Evolutionary conservation across 2,329 filamentous ascomycete species (phyloP).

Genomic region (Penicillium sp.): DNA sequence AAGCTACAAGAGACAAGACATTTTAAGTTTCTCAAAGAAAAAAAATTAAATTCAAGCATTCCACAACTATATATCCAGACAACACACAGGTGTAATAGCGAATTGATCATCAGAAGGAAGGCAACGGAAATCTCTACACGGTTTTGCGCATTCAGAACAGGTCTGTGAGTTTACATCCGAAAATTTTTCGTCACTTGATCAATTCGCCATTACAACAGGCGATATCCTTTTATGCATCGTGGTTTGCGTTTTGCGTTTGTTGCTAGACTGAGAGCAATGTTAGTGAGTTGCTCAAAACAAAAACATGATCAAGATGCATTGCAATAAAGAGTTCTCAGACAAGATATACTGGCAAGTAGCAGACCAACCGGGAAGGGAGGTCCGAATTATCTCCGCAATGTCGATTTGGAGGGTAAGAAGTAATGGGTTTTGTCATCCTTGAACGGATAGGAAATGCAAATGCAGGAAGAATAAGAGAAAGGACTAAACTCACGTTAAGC

Average conservation of each 20-base stretch:
- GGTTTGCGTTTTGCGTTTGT: not conserved
- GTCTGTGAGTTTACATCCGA: conserved; percentile 84
- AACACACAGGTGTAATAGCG: conserved; percentile 7
- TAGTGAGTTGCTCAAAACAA: conserved; percentile 1
- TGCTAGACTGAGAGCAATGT: conserved; percentile 1
- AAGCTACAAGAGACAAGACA: not conserved
- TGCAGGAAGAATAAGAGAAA: conserved; percentile 5
- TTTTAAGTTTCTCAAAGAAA: not conserved
- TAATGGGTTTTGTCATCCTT: conserved; percentile 54
- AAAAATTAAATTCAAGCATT: conserved; percentile 12
- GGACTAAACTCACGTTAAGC: conserved; percentile 19
- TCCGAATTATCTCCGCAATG: conserved; percentile 57
- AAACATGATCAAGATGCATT: conserved; percentile 5
- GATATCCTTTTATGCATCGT: not conserved
- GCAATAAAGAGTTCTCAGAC: conserved; percentile 46
- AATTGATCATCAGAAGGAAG: conserved; percentile 83
- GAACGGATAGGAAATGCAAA: conserved; percentile 20
- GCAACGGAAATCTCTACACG: conserved; percentile 98
- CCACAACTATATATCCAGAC: conserved; percentile 7
- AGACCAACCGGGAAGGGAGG: conserved; percentile 55
- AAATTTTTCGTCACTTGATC: conserved; percentile 69
- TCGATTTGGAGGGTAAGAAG: conserved; percentile 61
- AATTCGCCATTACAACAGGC: conserved; percentile 13
- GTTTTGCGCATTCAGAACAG: conserved; percentile 85
- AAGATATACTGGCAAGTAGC: conserved; percentile 65